phyloP scores from a whole-genome alignment of 139 green algal genomes.

The Eudorina sp. region DNA sequence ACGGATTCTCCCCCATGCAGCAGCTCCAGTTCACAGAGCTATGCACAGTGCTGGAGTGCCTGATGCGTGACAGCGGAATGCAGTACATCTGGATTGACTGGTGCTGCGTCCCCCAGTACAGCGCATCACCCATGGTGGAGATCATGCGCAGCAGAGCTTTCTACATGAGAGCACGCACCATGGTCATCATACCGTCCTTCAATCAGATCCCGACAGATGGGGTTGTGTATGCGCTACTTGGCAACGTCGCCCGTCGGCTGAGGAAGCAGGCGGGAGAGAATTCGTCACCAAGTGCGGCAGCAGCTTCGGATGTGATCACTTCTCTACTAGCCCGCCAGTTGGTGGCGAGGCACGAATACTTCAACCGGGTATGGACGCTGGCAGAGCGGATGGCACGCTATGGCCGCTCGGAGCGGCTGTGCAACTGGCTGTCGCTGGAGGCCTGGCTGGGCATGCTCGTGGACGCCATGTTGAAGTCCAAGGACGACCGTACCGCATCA shows the following conservation, averaged over 20 bases:
- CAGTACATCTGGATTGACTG: slow-evolving; percentile 37
- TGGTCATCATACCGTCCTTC: slow-evolving; percentile 34
- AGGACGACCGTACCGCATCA: not conserved
- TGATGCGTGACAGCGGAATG: not conserved
- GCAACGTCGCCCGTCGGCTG: not conserved
- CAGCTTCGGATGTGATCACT: not conserved
- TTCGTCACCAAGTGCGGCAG: not conserved
- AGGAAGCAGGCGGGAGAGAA: not conserved
- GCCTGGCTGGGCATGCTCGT: slow-evolving; percentile 43
- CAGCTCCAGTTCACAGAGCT: slow-evolving; percentile 1
- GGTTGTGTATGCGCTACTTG: not conserved
- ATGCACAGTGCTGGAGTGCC: not conserved
- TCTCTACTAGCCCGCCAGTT: not conserved
- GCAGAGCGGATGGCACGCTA: slow-evolving; percentile 37
- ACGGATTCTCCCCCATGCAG: slow-evolving; percentile 19
- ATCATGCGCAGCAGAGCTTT: slow-evolving; percentile 31
- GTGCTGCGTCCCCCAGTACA: slow-evolving; percentile 44
- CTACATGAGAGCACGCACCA: not conserved
- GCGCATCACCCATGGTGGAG: slow-evolving; percentile 8
- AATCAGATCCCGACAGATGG: not conserved
- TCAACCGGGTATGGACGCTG: slow-evolving; percentile 40
- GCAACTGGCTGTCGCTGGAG: slow-evolving; percentile 35
- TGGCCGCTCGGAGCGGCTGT: slow-evolving; percentile 17
- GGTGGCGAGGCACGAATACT: slow-evolving; percentile 38
- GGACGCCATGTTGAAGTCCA: slow-evolving; percentile 21